Base-by-base conservation (phyloP, 169 alveolate species). In the Perkinsus chesapeaki region DNA sequence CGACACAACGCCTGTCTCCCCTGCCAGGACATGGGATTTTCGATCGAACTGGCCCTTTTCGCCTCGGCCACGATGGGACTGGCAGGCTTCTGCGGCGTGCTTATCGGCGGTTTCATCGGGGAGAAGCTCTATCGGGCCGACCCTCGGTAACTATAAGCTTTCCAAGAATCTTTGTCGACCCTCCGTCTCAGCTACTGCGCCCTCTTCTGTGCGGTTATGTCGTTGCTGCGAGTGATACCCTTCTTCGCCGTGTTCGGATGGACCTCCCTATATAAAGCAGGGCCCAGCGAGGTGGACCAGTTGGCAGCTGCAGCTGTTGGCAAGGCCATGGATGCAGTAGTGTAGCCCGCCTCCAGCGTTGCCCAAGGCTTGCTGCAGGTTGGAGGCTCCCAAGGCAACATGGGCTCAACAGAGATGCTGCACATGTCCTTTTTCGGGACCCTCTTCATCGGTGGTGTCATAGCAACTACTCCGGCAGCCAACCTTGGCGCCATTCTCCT, bases 31-130 rank as follows among this genome's bases (percentile, higher is more conserved):
- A 60, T 60, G 82, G 82, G 82, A 1, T 60, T 60, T 16, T 60
- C 82, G 12, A 60, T 60, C 1, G 82, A 60, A 34, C 31, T 60
- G 82, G 82, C 82, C 3, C 82, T 60, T 23, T 60, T 60, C 82
- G 82, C 82, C 82, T 12, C 82, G 82, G 82, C 82, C 12, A 60
- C 82, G 36, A 60, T 60, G 82, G 82, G 82, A 34, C 31, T 60
- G 3, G 82, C 82, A 1, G 82, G 82, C 23, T 93, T 93, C 43
- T 93, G 95, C 60, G 95, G 95, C 16, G 92, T 92, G 93, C 73
- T 93, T n/a, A 91, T 91, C 9, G 95, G 95, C 34, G 95, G 95
- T 23, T 39, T 93, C 37, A 91, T 93, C 23, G 95, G 95, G 23
- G 94, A 92, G 27, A 91, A 90, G 47, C 93, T 93, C 91, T 93